Percentiles rank a stretch among this genome's conserved stretches.
Conservation (phyloP, 306 rosid species). For the Lathyrus sativus region DNA sequence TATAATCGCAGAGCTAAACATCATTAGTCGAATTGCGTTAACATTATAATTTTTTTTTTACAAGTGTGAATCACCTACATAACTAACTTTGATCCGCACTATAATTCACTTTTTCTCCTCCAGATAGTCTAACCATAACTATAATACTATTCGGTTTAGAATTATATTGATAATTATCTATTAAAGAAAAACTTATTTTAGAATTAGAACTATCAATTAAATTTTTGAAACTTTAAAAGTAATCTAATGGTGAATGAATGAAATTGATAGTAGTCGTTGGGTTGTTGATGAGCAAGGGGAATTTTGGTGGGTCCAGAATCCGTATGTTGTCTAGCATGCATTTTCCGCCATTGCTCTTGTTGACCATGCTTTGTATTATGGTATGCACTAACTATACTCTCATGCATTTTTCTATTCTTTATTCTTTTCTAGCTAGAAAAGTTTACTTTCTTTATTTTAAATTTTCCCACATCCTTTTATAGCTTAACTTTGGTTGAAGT, state of each 20-base stretch:
- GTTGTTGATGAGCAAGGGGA: slow-evolving; percentile 42
- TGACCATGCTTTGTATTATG: slow-evolving; percentile 75
- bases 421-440: slow-evolving; percentile 33
- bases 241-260: neutral
- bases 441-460: slow-evolving; percentile 28
- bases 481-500: neutral
- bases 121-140: too few relatives aligned
- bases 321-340: slow-evolving; percentile 88
- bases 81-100: too few relatives aligned
- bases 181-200: too few relatives aligned
- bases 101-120: too few relatives aligned
- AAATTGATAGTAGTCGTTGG: slow-evolving; percentile 36
- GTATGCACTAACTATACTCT: slow-evolving; percentile 40
- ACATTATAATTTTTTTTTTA: too few relatives aligned
- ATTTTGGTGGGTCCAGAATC: slow-evolving; percentile 64
- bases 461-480: neutral
- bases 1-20: too few relatives aligned
- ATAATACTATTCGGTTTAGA: too few relatives aligned
- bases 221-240: too few relatives aligned
- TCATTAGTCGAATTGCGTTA: too few relatives aligned
- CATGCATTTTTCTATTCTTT: slow-evolving; percentile 34
- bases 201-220: too few relatives aligned
- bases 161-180: too few relatives aligned
- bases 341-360: slow-evolving; percentile 55
- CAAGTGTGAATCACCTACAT: too few relatives aligned